These are phyloP conservation scores for Akanthomyces uredinophilus DNA, from an alignment of 2,329 filamentous ascomycete species.

Conservation along the genomic window DNA sequence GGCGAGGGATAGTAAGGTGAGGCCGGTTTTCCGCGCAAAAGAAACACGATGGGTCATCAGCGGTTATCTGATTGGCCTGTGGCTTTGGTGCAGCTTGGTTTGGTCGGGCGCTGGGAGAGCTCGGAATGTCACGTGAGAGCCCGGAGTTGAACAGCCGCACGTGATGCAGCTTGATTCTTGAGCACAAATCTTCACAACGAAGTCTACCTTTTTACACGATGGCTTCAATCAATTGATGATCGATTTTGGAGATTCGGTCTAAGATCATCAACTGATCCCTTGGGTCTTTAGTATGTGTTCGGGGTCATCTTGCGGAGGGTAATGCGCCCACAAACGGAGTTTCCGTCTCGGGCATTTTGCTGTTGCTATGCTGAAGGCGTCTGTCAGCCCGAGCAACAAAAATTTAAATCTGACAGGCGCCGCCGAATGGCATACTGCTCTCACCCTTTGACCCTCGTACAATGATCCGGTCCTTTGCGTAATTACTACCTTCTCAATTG, in stretches of 20 bases:
- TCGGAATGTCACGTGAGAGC: constrained; percentile 29
- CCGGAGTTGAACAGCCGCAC: background rate
- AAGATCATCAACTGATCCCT: background rate
- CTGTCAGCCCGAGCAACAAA: background rate
- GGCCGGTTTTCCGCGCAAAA: constrained; percentile 15
- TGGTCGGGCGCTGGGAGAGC: constrained; percentile 22
- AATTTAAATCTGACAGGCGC: background rate
- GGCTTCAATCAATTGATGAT: background rate
- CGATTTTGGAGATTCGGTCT: background rate
- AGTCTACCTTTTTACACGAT: background rate
- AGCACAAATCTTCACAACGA: too few species aligned
- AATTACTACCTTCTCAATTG: background rate
- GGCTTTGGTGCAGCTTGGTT: constrained; percentile 20
- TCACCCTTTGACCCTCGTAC: too few species aligned
- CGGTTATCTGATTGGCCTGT: constrained; percentile 23
- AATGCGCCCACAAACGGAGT: background rate
- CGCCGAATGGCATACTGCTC: background rate
- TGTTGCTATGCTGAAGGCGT: background rate
- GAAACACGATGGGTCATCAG: constrained; percentile 23
- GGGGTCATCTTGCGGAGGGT: background rate
- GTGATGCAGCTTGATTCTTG: background rate
- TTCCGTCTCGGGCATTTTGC: background rate
- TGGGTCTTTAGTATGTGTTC: background rate
- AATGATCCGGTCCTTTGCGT: background rate
- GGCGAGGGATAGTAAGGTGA: constrained; percentile 14